These are phyloP conservation scores for Phanerodontia chrysosporium DNA, from an alignment of 768 basidiomycete genomes.

Conservation along the genomic window DNA sequence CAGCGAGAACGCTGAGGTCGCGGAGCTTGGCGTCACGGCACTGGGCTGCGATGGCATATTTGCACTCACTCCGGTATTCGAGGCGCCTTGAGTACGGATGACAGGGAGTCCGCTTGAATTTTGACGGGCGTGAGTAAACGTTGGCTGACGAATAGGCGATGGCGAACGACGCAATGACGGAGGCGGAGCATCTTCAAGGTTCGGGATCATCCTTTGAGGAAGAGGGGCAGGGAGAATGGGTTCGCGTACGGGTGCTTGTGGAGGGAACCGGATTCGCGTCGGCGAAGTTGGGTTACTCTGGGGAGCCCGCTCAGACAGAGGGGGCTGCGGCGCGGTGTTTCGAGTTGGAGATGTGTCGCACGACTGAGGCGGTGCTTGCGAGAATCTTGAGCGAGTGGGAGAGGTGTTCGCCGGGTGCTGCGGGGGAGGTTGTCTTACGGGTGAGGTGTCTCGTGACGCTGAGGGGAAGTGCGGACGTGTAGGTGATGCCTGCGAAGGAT, in stretches of 20 bases:
- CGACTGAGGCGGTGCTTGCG: not conserved
- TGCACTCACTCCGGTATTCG: not conserved
- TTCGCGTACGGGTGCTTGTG: not conserved
- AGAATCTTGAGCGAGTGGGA: not conserved
- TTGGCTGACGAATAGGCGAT: conserved; percentile 15
- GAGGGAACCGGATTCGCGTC: conserved; percentile 2
- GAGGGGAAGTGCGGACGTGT: not conserved
- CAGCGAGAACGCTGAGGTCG: conserved; percentile 18
- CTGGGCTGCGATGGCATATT: conserved; percentile 1
- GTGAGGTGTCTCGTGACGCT: conserved; percentile 1
- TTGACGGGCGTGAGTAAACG: not conserved
- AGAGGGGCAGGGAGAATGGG: conserved; percentile 12
- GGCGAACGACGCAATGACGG: conserved; percentile 37
- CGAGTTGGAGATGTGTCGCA: not conserved
- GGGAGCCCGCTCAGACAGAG: not conserved
- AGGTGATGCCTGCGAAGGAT: not conserved
- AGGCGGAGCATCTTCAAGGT: conserved; percentile 41
- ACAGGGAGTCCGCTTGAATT: conserved; percentile 1
- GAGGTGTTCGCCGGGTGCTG: not conserved
- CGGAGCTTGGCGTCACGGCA: conserved; percentile 12
- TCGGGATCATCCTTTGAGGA: conserved; percentile 25
- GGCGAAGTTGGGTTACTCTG: conserved; percentile 4
- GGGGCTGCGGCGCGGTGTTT: not conserved
- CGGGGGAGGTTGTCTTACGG: not conserved
- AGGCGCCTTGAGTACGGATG: conserved; percentile 7